Evolutionary conservation across 192 early-diverging fungal genomes (phyloP), one percentile per base, ranked within the genome.

Genomic region (Ramicandelaber brevisporus): DNA sequence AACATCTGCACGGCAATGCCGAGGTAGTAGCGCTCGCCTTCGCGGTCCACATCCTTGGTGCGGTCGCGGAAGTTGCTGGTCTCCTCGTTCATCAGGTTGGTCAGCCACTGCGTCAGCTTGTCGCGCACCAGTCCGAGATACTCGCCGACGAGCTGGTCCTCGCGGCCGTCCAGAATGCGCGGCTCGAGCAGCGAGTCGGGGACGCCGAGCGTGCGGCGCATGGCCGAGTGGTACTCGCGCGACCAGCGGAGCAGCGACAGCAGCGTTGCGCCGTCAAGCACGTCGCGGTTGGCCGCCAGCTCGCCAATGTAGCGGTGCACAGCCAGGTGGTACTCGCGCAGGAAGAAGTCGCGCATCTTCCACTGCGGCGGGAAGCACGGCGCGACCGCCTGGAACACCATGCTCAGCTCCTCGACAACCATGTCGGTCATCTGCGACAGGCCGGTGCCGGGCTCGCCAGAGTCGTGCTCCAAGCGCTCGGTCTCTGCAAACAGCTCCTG

Each of bases 301-400:
- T 60, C 55, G 45, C 81, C 68, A 10, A 79, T 55, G 35, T 72
- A 58, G 14, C 73, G 68, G 31, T 89, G 87, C 1, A 96, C 73
- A 17, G 78, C 65, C 27, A 72, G 72, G 50, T 99, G 93, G 46
- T 92, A 99, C 57, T 88, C 88, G 17, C 87, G 55, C 2, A 96
- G 79, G 50, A 77, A 92, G 36, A 83, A 73, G 21, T 80, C 76
- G 48, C 96, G 95, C n/a, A 93, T 79, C 36, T 75, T 81, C 61
- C 84, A 96, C 18, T 70, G 70, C 27, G 71, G 66, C 4, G 93
- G 89, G 30, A 93, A 89, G 4, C 62, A 61, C 9, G 86, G 82
- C 14, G 64, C 66, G 3, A 99, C 51, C 6, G 85, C 74, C 44
- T 96, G 84, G 40, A 67, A 67, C 0, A 92, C 78, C 31, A 89